Evolutionary conservation across 768 basidiomycete species (phyloP), one percentile per base, ranked within the genome.

Genomic region (Collybia sp.): DNA sequence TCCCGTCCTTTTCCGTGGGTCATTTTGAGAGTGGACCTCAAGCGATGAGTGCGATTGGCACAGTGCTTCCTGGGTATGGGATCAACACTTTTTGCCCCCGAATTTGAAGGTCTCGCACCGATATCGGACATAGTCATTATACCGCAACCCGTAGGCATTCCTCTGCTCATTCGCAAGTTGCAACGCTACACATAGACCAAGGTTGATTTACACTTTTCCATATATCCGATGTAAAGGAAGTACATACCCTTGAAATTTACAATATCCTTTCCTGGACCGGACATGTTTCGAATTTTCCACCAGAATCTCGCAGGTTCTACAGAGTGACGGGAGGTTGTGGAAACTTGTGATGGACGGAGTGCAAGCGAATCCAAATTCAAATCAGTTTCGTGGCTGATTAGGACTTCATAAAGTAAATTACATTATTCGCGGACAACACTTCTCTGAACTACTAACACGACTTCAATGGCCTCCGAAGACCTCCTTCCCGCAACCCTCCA

Each of bases 1-100:
- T 92, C 89, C 54, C 83, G 84, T 17, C 89, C 89, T 59, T 88
- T 90, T 25, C 92, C 91, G 55, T 93, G 89, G 13, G 88, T 89
- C 71, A 83, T 78, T 59, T 88, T 92, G 41, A 93, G 76, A 1
- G 82, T 75, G 20, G 88, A 90, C 51, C 93, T 82, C 34, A 96
- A 71, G 41, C 90, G 83, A 65, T 93, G 92, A 0, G 93, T 87
- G 57, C 89, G 82, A 61, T 93, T 92, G 5, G 87, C 82, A 61
- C 93, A 95, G 58, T 98, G 93, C 55, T 92, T 92, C 55, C 93
- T 91, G 64, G 32, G 25, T 25, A 25, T 8, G 25, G 25, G 25
- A 25, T 25, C 25, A 25, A 25, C 25, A 25, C 3, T 25, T 25
- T n/a, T 25, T 8, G 25, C 25, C 25, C 4, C 25, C 25, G 25